These are phyloP conservation scores for Nemania serpens DNA, from an alignment of 2,329 filamentous ascomycete genomes.

Conservation along the genomic window DNA sequence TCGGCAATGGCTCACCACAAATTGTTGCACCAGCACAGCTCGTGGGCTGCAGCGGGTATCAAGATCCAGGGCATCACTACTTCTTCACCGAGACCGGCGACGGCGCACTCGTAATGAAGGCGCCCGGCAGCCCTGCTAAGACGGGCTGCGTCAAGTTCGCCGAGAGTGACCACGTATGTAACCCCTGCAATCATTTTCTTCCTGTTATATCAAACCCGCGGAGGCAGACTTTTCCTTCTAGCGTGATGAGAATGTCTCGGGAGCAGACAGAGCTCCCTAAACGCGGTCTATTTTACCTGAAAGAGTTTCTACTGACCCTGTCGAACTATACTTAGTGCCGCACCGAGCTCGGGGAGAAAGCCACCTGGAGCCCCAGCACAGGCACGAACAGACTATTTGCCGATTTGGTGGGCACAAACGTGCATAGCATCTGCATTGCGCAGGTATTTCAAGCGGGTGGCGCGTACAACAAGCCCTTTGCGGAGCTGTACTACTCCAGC, in stretches of 20 bases:
- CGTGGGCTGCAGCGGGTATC: conserved; percentile 20
- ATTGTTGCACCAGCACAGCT: conserved; percentile 18
- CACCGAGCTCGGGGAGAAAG: conserved; percentile 21
- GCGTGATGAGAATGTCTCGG: neutral
- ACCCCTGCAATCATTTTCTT: conserved; percentile 4
- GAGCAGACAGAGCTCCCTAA: neutral
- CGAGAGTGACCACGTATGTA: conserved; percentile 20
- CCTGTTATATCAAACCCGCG: neutral
- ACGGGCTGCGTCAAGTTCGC: conserved; percentile 23
- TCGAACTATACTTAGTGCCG: conserved; percentile 23
- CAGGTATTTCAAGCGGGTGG: conserved; percentile 23
- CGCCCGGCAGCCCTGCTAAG: conserved; percentile 15
- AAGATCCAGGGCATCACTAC: conserved; percentile 24
- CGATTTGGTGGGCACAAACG: conserved; percentile 20
- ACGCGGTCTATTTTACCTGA: too few relatives aligned
- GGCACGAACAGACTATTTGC: conserved; percentile 25
- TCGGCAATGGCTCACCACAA: conserved; percentile 21
- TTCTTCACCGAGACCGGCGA: conserved; percentile 24
- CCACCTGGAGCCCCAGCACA: conserved; percentile 25
- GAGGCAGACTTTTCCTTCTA: neutral
- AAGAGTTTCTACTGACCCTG: too few relatives aligned
- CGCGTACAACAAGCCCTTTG: conserved; percentile 23
- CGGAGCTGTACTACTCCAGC: conserved; percentile 24
- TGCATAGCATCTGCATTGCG: conserved; percentile 21
- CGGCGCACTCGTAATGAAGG: conserved; percentile 25